Percentiles rank a stretch among this genome's conserved stretches.
These are phyloP conservation scores for Stenocarpella maydis DNA, from an alignment of 2,329 filamentous ascomycete species.

Conservation along the genomic window DNA sequence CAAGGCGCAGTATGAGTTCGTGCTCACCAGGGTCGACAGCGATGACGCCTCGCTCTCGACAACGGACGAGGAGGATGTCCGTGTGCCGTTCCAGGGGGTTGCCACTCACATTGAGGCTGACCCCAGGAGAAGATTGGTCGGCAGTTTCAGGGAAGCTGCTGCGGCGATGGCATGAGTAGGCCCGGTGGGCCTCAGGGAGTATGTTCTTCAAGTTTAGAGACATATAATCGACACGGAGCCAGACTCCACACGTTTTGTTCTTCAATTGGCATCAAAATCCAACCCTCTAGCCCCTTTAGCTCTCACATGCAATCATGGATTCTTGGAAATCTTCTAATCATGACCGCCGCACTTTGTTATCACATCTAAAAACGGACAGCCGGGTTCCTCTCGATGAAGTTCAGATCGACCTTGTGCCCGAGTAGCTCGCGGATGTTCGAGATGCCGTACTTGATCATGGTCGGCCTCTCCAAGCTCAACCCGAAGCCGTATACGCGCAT, in stretches of 20 bases:
- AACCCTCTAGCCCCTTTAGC: background rate
- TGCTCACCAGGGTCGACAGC: conserved; percentile 66
- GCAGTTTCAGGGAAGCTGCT: conserved; percentile 67
- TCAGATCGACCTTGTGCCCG: conserved; percentile 79
- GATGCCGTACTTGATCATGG: conserved; percentile 95
- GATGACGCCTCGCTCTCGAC: conserved; percentile 46
- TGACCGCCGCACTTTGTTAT: background rate
- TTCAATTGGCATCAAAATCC: background rate
- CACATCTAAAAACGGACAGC: conserved; percentile 31
- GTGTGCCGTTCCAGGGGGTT: conserved; percentile 53
- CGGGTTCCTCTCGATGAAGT: conserved; percentile 31
- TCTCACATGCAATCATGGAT: background rate
- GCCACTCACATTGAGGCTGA: conserved; percentile 48
- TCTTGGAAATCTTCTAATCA: background rate
- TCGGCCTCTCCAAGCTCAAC: conserved; percentile 88
- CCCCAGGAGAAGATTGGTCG: conserved; percentile 57
- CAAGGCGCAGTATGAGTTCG: conserved; percentile 65
- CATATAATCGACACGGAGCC: conserved; percentile 23
- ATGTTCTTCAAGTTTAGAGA: conserved; percentile 8
- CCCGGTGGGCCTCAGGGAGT: background rate
- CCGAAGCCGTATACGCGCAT: conserved; percentile 96
- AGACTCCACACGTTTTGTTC: conserved; percentile 18
- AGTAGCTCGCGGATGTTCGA: conserved; percentile 92
- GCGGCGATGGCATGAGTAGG: conserved; percentile 54
- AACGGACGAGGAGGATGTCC: conserved; percentile 55